Evolutionary conservation across 257 asterid genomes (phyloP).

Genomic region (Capsicum pubescens): DNA sequence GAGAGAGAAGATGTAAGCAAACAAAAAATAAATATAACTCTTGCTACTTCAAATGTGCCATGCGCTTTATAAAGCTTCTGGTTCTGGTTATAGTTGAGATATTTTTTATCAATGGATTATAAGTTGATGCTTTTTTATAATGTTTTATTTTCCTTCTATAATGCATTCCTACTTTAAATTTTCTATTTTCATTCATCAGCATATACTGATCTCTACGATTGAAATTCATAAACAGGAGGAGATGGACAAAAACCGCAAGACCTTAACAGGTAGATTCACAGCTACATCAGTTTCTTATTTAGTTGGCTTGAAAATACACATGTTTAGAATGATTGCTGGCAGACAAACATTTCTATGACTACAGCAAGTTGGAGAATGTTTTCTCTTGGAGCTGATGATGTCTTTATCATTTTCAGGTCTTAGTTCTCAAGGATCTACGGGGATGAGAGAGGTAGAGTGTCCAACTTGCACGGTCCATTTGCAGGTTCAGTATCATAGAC

Average conservation of each 20-base stretch:
- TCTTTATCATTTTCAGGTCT: conserved; percentile 45
- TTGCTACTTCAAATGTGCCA: not conserved
- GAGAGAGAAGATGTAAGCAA: conserved; percentile 2
- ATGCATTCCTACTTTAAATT: not conserved
- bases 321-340: not conserved
- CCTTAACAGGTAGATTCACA: conserved; percentile 44
- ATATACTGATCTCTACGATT: conserved; percentile 26
- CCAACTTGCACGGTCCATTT: conserved; percentile 93
- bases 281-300: not conserved
- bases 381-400: conserved; percentile 17
- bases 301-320: not conserved
- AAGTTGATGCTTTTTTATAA: not conserved
- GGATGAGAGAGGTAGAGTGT: conserved; percentile 84
- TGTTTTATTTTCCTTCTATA: conserved; percentile 10
- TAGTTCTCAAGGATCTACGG: conserved; percentile 49
- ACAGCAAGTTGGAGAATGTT: not conserved
- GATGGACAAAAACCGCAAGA: conserved; percentile 82
- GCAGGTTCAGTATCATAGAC: conserved; percentile 52
- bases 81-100: conserved; percentile 13
- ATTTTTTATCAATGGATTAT: not conserved
- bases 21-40: not conserved
- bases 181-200: not conserved
- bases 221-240: conserved; percentile 66
- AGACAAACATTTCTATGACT: conserved; percentile 3
- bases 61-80: conserved; percentile 14